Base-by-base conservation (phyloP, 176 grass and related monocot genomes). In the Tillandsia leiboldiana region DNA sequence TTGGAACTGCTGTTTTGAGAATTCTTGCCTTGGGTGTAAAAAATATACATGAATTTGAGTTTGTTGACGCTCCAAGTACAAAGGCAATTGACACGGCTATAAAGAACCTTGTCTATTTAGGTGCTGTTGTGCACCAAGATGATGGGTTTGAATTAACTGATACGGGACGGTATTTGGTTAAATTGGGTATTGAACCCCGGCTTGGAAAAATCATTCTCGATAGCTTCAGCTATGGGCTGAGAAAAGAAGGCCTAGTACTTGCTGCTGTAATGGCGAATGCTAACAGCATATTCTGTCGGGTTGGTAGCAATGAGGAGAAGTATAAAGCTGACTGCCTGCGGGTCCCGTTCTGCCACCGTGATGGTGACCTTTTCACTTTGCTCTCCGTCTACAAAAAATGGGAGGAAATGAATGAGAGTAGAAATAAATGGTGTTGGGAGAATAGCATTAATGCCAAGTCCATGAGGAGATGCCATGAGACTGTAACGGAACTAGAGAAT, bases 171-270 rank as follows among this genome's bases (percentile, higher is more conserved):
- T 67, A 75, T 50, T 70, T 97, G 66, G 81, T 97, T 28, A 97
- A 87, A 90, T 82, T 97, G 48, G 89, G 86, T 48, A 79, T 92
- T 57, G 93, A 97, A 53, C 93, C 93, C 13, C 85, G 89, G 57
- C 80, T 92, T 57, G 93, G 93, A 50, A 97, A 90, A 89, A 97
- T 92, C 57, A 92, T 97, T 82, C 86, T 97, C 67, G 89, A 90
- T 70, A 87, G 93, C 71, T 84, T 87, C 48, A 48, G 53, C 58
- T 51, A 26, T 87, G 81, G 89, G 68, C 81, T 97, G 83, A 77
- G 22, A 26, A 97, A 92, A 70, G 93, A 97, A 77, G 93, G 89
- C 51, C 53, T 97, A 65, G 84, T 92, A 71, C 79, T 97, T 72
- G 89, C 93, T 48, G 84, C 93, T 53, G 81, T 97, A 71, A 97